phyloP scores from a whole-genome alignment of 257 asterid species.

The Avicennia marina region DNA sequence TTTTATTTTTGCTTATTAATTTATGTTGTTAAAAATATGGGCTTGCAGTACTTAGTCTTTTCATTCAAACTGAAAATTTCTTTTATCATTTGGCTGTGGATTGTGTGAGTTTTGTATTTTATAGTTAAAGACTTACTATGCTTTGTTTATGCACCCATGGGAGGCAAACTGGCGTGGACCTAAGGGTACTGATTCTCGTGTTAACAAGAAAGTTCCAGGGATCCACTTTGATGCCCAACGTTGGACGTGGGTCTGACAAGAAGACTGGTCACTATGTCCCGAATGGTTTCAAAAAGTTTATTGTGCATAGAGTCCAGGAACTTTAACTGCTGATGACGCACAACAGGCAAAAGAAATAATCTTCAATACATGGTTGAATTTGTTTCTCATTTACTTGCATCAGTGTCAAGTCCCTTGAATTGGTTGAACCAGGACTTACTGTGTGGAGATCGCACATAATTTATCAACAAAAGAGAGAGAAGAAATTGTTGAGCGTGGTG shows the following conservation, averaged over 20 bases:
- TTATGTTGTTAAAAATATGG: no score
- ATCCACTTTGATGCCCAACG: constrained; percentile 60
- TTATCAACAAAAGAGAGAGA: constrained; percentile 60
- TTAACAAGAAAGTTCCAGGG: constrained; percentile 77
- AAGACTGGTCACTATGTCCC: constrained; percentile 65
- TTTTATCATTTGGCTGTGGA: not conserved
- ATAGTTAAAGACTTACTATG: not conserved
- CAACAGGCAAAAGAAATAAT: constrained; percentile 34
- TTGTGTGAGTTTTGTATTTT: not conserved
- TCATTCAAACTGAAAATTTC: no score
- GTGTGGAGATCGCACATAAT: constrained; percentile 71
- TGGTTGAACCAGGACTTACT: constrained; percentile 36
- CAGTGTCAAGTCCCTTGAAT: not conserved
- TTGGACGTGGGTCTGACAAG: constrained; percentile 72
- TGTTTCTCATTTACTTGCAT: no score
- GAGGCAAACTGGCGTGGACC: constrained; percentile 71
- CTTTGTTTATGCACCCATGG: not conserved
- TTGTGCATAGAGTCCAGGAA: constrained; percentile 56
- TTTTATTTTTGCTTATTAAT: no score
- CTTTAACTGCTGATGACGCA: constrained; percentile 75
- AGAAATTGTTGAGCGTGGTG: constrained; percentile 55
- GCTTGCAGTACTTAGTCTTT: no score
- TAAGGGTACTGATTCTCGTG: constrained; percentile 74
- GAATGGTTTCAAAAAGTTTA: constrained; percentile 62
- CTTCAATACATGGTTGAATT: not conserved